Percentiles rank a stretch among this genome's conserved stretches.
phyloP scores from a whole-genome alignment of 1,284 basidiomycete species.

The Rhizoctonia solani region DNA sequence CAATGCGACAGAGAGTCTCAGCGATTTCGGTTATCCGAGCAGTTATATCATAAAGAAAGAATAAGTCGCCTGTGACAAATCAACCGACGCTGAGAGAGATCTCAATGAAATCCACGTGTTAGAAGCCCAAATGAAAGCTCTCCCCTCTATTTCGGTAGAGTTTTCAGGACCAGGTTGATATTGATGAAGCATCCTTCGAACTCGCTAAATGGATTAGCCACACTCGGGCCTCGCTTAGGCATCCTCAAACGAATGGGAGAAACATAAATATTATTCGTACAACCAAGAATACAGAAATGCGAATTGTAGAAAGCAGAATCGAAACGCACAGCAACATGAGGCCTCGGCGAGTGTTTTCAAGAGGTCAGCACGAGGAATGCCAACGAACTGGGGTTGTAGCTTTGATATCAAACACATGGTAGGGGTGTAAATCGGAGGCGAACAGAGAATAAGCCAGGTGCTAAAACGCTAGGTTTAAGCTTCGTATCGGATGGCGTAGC shows the following conservation, averaged over 20 bases:
- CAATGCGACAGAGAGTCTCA: no score
- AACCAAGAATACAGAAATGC: neutral
- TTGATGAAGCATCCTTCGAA: neutral
- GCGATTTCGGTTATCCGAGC: no score
- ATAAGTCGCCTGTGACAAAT: no score
- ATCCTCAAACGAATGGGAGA: no score
- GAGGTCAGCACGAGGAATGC: no score
- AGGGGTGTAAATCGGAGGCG: neutral
- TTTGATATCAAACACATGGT: neutral
- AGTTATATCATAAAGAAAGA: no score
- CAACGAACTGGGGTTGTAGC: neutral
- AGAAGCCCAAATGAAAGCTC: neutral
- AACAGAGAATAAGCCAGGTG: neutral
- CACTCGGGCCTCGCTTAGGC: no score
- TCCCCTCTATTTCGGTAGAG: neutral
- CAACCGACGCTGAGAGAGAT: no score
- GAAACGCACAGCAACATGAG: neutral
- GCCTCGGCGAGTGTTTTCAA: neutral
- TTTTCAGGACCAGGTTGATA: neutral
- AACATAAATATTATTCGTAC: neutral
- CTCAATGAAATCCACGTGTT: slow-evolving; percentile 28
- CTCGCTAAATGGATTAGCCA: neutral
- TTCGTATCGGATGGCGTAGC: slow-evolving; percentile 36
- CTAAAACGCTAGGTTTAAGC: neutral
- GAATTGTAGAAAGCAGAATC: neutral